Base-by-base conservation (phyloP, 176 grass and related monocot genomes). In the Tuctoria greenei region DNA sequence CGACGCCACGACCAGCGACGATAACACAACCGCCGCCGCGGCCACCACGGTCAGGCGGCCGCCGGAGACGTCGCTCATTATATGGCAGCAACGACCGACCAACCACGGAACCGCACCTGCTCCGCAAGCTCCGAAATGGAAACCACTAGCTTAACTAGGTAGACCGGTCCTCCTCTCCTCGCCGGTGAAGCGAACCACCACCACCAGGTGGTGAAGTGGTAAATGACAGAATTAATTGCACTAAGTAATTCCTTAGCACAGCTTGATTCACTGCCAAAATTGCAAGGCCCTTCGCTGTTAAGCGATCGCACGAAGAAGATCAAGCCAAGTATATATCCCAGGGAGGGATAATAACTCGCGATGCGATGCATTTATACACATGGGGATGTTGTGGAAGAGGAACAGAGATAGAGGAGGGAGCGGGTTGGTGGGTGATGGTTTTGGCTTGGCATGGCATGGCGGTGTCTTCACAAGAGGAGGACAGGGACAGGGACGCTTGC, bases 31-130 rank as follows among this genome's bases (percentile, higher is more conserved):
- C 4, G 45, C 57, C 1, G 61, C 52, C 14, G 51, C 80, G 18
- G 61, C 35, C 63, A 86, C 0, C 72, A 58, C 70, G 45, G n/a
- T n/a, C n/a, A 88, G 39, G 36, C 80, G 26, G n/a, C 64, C 74
- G n/a, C 64, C 74, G 54, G 86, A 74, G 37, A 79, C 75, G 81
- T 84, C 81, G 81, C 86, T 88, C 81, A 88, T 88, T 46, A 15
- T 15, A 18, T 14, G 14, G 11, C n/a, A 5, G 7, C 43, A 0
- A 4, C 8, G 31, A 31, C 31, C 31, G 31, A 31, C 31, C 31
- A 3, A 31, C 31, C 31, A 31, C 31, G 1, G 31, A 31, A 3
- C 31, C 31, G 3, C 31, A 31, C 31, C 31, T 31, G 2, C 31
- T 31, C 31, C 31, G 31, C 31, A 3, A 31, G 31, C 31, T 31